Conservation (phyloP, 805 yeast genomes). For the Candida railenensis region DNA sequence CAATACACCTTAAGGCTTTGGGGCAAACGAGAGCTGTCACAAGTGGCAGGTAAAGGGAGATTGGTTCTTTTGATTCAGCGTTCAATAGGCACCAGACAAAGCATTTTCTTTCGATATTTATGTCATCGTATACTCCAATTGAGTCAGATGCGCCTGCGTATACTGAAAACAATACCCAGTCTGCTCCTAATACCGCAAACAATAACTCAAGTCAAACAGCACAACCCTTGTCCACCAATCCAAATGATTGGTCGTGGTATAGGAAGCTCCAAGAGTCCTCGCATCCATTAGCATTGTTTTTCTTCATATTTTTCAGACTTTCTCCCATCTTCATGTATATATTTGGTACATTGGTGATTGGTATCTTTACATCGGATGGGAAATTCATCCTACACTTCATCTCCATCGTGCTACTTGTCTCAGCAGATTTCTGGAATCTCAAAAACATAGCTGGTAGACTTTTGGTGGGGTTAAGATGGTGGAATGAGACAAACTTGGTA, state of each 20-base stretch:
- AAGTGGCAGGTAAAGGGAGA: too few relatives aligned
- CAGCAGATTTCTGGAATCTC: slow-evolving; percentile 92
- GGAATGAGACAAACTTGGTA: slow-evolving; percentile 68
- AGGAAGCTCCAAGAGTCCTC: slow-evolving; percentile 61
- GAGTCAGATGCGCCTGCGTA: slow-evolving; percentile 22
- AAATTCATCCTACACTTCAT: slow-evolving; percentile 78
- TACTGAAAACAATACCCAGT: slow-evolving; percentile 1
- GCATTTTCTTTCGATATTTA: too few relatives aligned
- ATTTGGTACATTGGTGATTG: slow-evolving; percentile 68
- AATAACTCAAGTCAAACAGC: not conserved
- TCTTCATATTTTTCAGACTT: slow-evolving; percentile 60
- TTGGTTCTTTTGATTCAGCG: too few relatives aligned
- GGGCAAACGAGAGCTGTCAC: too few relatives aligned
- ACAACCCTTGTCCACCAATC: slow-evolving; percentile 6
- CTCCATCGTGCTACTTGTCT: slow-evolving; percentile 66
- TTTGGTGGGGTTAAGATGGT: slow-evolving; percentile 92
- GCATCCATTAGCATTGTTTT: slow-evolving; percentile 76
- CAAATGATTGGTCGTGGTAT: slow-evolving; percentile 23
- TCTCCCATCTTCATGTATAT: slow-evolving; percentile 66
- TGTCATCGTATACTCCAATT: slow-evolving; percentile 25
- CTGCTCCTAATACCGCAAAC: not conserved
- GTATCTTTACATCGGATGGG: slow-evolving; percentile 34
- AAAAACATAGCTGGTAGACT: slow-evolving; percentile 89
- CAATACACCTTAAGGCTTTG: too few relatives aligned
- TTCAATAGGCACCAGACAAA: too few relatives aligned